phyloP scores from a whole-genome alignment of 345 rosid genomes.

The Eucalyptus regnans region DNA sequence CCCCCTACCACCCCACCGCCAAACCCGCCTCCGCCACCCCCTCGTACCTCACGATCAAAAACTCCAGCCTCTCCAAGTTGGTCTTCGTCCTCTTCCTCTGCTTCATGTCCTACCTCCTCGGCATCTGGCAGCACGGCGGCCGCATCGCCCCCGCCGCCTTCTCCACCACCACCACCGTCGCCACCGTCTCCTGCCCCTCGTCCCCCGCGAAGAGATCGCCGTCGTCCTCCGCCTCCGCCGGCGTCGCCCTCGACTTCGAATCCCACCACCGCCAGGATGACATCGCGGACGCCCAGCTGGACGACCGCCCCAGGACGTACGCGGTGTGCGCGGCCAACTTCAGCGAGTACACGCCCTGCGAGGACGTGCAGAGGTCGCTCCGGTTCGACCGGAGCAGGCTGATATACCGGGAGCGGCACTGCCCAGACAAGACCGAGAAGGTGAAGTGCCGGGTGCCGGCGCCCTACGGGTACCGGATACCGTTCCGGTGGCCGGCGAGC shows the following conservation, averaged over 20 bases:
- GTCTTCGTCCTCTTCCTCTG: conserved; percentile 25
- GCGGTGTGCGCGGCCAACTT: conserved; percentile 16
- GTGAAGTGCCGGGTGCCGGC: conserved; percentile 8
- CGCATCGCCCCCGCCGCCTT: background rate
- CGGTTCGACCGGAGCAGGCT: conserved; percentile 4
- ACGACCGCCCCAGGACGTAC: background rate
- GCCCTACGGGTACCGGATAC: conserved; percentile 7
- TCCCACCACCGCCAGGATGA: conserved; percentile 1
- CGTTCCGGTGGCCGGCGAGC: conserved; percentile 34
- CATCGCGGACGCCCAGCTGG: background rate
- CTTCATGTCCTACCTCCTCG: conserved; percentile 27
- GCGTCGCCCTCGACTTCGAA: background rate
- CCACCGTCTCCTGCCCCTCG: background rate
- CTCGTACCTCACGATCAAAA: background rate
- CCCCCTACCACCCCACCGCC: conserved; percentile 11
- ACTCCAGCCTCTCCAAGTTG: background rate
- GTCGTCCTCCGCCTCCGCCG: background rate
- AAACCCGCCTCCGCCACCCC: conserved; percentile 8
- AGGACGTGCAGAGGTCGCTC: conserved; percentile 19
- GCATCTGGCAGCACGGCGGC: conserved; percentile 3
- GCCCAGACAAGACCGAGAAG: conserved; percentile 1
- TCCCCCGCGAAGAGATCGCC: background rate
- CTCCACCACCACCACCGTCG: background rate
- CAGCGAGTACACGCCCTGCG: conserved; percentile 44
- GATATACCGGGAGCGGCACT: conserved; percentile 29